Conservation (phyloP, 2,329 filamentous ascomycete species). For the Dothideomycetes sp. region DNA sequence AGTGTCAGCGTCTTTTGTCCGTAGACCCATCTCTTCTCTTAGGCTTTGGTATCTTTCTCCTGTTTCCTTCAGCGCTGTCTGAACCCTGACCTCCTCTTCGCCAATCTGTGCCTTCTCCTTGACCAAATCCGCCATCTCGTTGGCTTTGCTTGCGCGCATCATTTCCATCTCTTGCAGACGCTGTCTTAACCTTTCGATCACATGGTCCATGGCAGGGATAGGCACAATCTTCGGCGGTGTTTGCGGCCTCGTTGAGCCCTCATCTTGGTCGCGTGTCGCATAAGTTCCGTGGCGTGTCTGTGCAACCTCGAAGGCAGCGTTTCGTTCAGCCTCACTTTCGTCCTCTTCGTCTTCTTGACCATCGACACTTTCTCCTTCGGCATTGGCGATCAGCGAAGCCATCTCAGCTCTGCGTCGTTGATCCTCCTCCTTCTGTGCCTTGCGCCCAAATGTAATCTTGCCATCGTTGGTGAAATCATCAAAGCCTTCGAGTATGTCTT, state of each 20-base stretch:
- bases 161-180: conserved; percentile 55
- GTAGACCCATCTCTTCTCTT: conserved; percentile 24
- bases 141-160: conserved; percentile 48
- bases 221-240: conserved; percentile 68
- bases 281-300: conserved; percentile 86
- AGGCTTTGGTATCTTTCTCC: conserved; percentile 60
- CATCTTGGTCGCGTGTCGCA: conserved; percentile 41
- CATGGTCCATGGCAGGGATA: conserved; percentile 62
- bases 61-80: conserved; percentile 69
- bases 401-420: conserved; percentile 65
- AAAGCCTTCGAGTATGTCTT: conserved; percentile 87
- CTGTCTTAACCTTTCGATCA: conserved; percentile 54
- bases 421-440: conserved; percentile 62
- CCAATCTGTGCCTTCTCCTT: conserved; percentile 60
- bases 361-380: conserved; percentile 51
- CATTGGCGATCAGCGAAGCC: conserved; percentile 70
- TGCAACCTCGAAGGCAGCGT: conserved; percentile 75
- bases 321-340: conserved; percentile 52
- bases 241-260: conserved; percentile 36
- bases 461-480: conserved; percentile 78
- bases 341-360: conserved; percentile 62
- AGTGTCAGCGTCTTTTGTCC: neutral
- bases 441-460: conserved; percentile 65
- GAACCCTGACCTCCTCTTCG: conserved; percentile 67
- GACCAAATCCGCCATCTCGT: conserved; percentile 56